A percentile compares a stretch with the other conserved stretches of the same genome.
Evolutionary conservation across 495 filamentous ascomycete genomes (phyloP).

Genomic region (Hypoxylon cercidicola): DNA sequence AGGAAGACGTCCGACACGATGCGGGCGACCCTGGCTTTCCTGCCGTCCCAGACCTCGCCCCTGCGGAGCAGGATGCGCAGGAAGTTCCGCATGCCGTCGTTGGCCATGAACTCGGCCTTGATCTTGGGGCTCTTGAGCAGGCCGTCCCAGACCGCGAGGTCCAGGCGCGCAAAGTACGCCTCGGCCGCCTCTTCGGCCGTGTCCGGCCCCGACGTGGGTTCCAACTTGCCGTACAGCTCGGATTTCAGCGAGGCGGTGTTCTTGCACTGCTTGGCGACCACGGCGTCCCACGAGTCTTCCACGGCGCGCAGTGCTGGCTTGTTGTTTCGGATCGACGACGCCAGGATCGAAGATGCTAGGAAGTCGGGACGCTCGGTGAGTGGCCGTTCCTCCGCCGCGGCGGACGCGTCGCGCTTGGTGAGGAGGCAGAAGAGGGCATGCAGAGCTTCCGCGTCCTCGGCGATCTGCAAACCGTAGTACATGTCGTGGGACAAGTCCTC

Average conservation of each 20-base stretch:
- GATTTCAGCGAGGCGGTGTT: conserved; percentile 30
- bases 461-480: conserved; percentile 74
- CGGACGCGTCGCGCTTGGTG: conserved; percentile 31
- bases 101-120: conserved; percentile 61
- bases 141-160: conserved; percentile 49
- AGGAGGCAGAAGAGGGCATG: conserved; percentile 57
- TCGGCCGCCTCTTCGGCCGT: conserved; percentile 39
- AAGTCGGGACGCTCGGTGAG: conserved; percentile 48
- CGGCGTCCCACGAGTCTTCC: conserved; percentile 50
- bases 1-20: conserved; percentile 69
- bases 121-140: conserved; percentile 57
- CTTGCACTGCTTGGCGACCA: conserved; percentile 46
- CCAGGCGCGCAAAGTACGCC: conserved; percentile 27
- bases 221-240: conserved; percentile 47
- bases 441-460: conserved; percentile 58
- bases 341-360: conserved; percentile 63
- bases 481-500: conserved; percentile 71
- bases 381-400: conserved; percentile 13
- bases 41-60: conserved; percentile 50
- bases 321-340: conserved; percentile 70
- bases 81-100: conserved; percentile 57
- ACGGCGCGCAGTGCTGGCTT: conserved; percentile 65
- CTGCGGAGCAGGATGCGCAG: conserved; percentile 56
- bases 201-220: conserved; percentile 38
- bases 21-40: conserved; percentile 57